Evolutionary conservation across 1,139 yeast species (phyloP).

Genomic region (Candida neerlandica): DNA sequence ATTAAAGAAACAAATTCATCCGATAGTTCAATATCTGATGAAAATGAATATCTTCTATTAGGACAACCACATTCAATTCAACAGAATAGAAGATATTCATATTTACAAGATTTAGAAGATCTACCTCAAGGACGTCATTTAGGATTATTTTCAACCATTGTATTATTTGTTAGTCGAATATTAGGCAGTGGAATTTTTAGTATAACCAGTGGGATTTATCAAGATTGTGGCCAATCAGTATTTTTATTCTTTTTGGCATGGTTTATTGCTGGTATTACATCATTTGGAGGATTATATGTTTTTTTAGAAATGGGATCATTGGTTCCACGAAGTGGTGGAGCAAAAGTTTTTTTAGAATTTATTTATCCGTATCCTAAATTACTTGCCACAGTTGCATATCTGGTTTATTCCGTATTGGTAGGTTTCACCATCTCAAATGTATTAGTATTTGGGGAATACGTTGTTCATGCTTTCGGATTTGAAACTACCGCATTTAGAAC

Average conservation of each 20-base stretch:
- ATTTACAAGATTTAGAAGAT: conserved; percentile 45
- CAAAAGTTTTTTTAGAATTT: conserved; percentile 68
- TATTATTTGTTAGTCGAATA: conserved; percentile 65
- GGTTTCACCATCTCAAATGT: conserved; percentile 70
- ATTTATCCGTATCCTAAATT: conserved; percentile 62
- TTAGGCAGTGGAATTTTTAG: conserved; percentile 82
- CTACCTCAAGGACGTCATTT: conserved; percentile 77
- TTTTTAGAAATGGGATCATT: conserved; percentile 70
- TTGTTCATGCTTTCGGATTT: conserved; percentile 51
- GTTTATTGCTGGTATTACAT: conserved; percentile 59
- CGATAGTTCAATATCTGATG: neutral
- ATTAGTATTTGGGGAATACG: conserved; percentile 71
- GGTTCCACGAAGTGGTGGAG: conserved; percentile 75
- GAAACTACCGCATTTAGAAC: conserved; percentile 38
- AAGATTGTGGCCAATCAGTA: conserved; percentile 69
- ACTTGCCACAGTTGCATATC: conserved; percentile 61
- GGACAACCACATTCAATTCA: conserved; percentile 8
- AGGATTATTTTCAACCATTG: conserved; percentile 66
- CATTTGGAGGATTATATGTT: conserved; percentile 67
- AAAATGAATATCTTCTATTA: conserved; percentile 10
- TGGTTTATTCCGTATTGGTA: conserved; percentile 57
- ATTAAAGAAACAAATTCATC: neutral
- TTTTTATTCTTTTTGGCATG: conserved; percentile 61
- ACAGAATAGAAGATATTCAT: conserved; percentile 13
- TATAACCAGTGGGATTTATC: conserved; percentile 65